Conservation (phyloP, 2,329 filamentous ascomycete genomes). For the Talaromyces islandicus region DNA sequence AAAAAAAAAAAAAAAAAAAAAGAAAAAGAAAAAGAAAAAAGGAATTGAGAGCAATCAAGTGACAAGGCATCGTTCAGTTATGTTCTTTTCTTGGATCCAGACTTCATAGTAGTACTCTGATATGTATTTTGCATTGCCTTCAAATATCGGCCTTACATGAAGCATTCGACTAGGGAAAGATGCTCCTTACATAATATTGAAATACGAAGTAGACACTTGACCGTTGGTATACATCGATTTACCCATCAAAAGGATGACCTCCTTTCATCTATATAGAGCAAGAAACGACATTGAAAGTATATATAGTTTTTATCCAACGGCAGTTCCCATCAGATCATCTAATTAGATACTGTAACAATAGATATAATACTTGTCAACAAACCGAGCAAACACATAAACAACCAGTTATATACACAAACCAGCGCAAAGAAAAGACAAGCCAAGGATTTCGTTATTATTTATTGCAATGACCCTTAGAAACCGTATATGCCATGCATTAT, state of each 20-base stretch:
- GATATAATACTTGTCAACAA: neutral
- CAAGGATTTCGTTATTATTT: neutral
- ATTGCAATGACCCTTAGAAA: neutral
- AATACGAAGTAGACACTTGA: too few species aligned
- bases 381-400: neutral
- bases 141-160: too few species aligned
- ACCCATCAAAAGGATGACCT: too few species aligned
- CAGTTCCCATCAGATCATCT: neutral
- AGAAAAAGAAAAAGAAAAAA: neutral
- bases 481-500: slow-evolving; percentile 3
- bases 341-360: neutral
- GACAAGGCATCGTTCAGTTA: too few species aligned
- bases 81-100: too few species aligned
- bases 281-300: neutral
- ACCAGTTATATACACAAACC: neutral
- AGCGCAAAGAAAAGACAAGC: neutral
- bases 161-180: too few species aligned
- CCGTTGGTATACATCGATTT: too few species aligned
- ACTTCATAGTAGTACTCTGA: neutral
- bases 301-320: neutral
- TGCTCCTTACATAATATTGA: too few species aligned
- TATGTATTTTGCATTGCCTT: too few species aligned
- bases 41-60: neutral
- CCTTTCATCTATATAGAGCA: neutral
- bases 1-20: neutral